Base-by-base conservation (phyloP, 164 flowering plant species). In the Chimonanthus praecox region DNA sequence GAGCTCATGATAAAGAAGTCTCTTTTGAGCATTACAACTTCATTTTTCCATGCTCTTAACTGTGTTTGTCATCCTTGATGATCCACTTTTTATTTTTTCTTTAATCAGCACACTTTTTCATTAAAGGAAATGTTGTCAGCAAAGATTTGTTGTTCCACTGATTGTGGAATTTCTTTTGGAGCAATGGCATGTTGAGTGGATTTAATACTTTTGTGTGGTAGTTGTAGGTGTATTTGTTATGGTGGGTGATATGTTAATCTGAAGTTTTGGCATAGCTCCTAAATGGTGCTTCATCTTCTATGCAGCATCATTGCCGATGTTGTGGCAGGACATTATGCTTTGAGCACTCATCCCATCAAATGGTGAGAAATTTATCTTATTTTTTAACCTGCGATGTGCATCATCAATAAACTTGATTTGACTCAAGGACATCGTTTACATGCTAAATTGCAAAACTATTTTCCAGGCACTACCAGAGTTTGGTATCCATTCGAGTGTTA, bases 291-390 rank as follows among this genome's bases (percentile, higher is more conserved):
- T 60, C 46, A 33, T 70, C 21, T 60, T n/a, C 50, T 33, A 51
- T 82, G 73, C 80, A 82, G 84, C 84, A 82, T 71, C 84, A 82
- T 54, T 82, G 84, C 67, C 71, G 84, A 63, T 75, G 82, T 51
- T 82, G 84, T 73, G 84, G 84, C 13, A 82, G 75, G 75, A 82
- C 84, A 20, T 51, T 82, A 54, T 82, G 84, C 73, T 74, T 75
- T 73, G 84, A 82, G 3, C 84, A 82, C 75, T 82, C 84, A 67
- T 79, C 84, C 65, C 49, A 75, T 58, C 84, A 79, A 68, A 79
- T 77, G 79, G 84, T 82, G 68, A 62, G 71, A 43, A 33, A 48
- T 18, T 70, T 72, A 43, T 58, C 33, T 21, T 20, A 9, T 2
- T 67, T 20, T 44, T 71, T 13, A 6, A 21, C 15, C 16, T 7